Evolutionary conservation across 2,329 filamentous ascomycete species (phyloP).

Genomic region (Penicillium sp.): DNA sequence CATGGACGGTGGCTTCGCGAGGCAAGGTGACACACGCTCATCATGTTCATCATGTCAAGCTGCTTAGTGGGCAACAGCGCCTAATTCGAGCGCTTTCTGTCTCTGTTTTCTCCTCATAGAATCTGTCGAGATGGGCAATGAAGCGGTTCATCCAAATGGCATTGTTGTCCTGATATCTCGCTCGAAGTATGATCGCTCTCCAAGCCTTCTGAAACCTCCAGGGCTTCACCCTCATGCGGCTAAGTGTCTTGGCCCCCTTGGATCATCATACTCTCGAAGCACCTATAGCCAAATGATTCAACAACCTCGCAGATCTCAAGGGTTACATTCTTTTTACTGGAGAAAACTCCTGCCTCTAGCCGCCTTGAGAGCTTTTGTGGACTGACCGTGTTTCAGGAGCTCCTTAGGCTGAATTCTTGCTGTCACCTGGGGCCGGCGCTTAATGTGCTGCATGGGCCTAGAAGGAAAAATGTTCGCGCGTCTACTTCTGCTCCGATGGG

Average conservation of each 20-base stretch:
- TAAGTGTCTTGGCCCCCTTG: not conserved
- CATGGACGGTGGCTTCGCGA: no score
- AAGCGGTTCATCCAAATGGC: rapidly evolving
- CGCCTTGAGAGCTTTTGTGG: not conserved
- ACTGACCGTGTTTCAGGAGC: not conserved
- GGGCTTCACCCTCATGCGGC: not conserved
- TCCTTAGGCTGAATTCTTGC: not conserved
- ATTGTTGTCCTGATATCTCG: not conserved
- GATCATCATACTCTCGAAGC: not conserved
- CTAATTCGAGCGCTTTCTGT: not conserved
- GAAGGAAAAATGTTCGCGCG: not conserved
- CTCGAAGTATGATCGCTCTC: no score
- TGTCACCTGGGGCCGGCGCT: slow-evolving; percentile 1
- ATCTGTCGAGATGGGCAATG: not conserved
- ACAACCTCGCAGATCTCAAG: not conserved
- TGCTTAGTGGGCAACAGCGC: not conserved
- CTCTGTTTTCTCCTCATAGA: not conserved
- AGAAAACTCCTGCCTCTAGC: not conserved
- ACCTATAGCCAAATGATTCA: not conserved
- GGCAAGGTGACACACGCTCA: not conserved
- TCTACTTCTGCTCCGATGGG: no score
- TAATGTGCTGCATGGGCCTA: not conserved
- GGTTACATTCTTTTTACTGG: not conserved
- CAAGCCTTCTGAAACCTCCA: not conserved
- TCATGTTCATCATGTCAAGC: not conserved